These are phyloP conservation scores for Beauveria sp. DNA, from an alignment of 2,329 filamentous ascomycete genomes.

Conservation along the genomic window DNA sequence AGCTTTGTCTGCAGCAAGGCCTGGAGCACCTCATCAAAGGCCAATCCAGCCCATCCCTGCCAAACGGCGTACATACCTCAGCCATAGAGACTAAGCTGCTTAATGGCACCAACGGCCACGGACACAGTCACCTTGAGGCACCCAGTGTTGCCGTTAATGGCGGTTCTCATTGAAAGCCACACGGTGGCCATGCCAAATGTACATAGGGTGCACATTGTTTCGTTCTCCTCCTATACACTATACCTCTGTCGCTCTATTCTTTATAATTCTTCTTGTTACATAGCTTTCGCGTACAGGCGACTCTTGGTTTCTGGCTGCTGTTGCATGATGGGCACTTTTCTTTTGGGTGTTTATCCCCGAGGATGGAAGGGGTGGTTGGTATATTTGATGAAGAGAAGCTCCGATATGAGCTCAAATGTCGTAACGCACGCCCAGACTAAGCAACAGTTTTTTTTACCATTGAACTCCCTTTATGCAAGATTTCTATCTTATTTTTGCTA, in stretches of 20 bases:
- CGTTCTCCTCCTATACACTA: not conserved
- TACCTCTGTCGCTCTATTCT: not conserved
- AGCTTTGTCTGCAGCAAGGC: constrained; percentile 50
- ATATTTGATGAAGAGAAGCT: constrained; percentile 4
- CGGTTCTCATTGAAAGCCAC: not conserved
- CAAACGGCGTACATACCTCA: constrained; percentile 42
- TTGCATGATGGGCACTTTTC: constrained; percentile 13
- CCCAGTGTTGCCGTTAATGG: constrained; percentile 25
- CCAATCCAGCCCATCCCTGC: constrained; percentile 34
- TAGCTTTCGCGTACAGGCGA: constrained; percentile 1
- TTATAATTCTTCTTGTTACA: constrained; percentile 4
- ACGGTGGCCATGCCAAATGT: not conserved
- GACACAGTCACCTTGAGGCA: constrained; percentile 16
- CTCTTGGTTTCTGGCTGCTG: not conserved
- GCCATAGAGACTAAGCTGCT: constrained; percentile 29
- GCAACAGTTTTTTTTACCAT: not conserved
- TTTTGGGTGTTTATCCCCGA: not conserved
- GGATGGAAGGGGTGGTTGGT: not conserved
- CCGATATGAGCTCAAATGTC: not conserved
- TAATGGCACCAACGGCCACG: constrained; percentile 13
- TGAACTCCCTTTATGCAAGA: not conserved
- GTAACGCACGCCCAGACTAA: not conserved
- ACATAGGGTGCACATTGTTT: not conserved
- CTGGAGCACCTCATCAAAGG: constrained; percentile 44
- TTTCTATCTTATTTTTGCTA: not conserved